Conservation (phyloP, 768 basidiomycete genomes). For the Roridomyces roridus region DNA sequence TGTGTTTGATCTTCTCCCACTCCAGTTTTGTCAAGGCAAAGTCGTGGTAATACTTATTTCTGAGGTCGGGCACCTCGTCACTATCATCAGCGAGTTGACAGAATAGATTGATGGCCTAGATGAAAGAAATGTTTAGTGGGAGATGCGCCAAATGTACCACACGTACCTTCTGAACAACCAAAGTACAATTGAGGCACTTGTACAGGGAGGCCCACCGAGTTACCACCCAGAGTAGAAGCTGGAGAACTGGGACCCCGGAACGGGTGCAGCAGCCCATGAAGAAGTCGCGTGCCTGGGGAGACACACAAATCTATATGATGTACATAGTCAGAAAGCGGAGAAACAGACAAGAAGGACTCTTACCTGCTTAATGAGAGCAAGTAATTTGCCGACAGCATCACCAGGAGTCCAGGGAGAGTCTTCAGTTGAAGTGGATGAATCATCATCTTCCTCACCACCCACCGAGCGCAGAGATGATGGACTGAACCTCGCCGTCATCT, state of each 20-base stretch:
- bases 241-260: slow-evolving; percentile 3
- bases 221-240: slow-evolving; percentile 17
- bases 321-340: not conserved
- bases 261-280: slow-evolving; percentile 10
- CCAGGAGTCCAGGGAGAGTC: not conserved
- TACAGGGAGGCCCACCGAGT: slow-evolving; percentile 21
- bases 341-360: not conserved
- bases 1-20: slow-evolving; percentile 30
- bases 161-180: slow-evolving; percentile 6
- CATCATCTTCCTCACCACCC: not conserved
- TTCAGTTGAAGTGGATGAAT: no score
- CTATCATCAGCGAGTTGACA: slow-evolving; percentile 28
- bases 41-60: slow-evolving; percentile 31
- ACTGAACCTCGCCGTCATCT: not conserved
- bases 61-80: slow-evolving; percentile 30
- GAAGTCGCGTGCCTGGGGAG: slow-evolving; percentile 21
- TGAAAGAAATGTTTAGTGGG: slow-evolving; percentile 31
- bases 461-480: not conserved
- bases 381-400: not conserved
- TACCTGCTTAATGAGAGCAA: not conserved
- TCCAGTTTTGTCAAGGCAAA: slow-evolving; percentile 26
- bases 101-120: slow-evolving; percentile 29
- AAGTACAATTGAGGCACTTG: slow-evolving; percentile 5
- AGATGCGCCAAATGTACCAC: slow-evolving; percentile 29
- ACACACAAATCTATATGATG: slow-evolving; percentile 15